phyloP scores from a whole-genome alignment of 140 eudicot species.

The Flaveria floridana region DNA sequence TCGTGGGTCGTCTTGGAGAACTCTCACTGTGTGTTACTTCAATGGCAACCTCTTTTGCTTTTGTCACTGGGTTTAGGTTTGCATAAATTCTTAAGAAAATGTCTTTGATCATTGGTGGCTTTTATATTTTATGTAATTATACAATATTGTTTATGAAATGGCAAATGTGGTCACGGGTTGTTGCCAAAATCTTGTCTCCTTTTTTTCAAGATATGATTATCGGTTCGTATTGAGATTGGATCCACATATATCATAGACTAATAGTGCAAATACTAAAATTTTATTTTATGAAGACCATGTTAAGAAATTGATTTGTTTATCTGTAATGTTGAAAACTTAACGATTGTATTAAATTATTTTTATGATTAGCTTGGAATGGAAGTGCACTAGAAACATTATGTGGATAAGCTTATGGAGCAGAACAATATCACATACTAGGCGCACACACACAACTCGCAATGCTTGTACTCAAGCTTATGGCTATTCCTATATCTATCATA shows the following conservation, averaged over 20 bases:
- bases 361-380: conserved; percentile 53
- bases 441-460: conserved; percentile 45
- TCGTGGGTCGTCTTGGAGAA: conserved; percentile 49
- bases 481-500: conserved; percentile 43
- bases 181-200: conserved; percentile 9
- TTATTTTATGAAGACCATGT: background rate
- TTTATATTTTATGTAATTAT: background rate
- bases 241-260: background rate
- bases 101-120: background rate
- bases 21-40: conserved; percentile 42
- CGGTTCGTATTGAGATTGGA: background rate
- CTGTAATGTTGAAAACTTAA: background rate
- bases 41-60: conserved; percentile 52
- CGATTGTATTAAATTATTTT: background rate
- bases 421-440: conserved; percentile 48
- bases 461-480: conserved; percentile 36
- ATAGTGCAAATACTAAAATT: background rate
- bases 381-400: conserved; percentile 57
- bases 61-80: conserved; percentile 47
- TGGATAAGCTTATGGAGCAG: conserved; percentile 59
- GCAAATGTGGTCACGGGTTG: conserved; percentile 18
- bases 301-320: background rate
- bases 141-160: conserved; percentile 15
- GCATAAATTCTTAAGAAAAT: background rate
- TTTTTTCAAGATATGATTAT: background rate